Base-by-base conservation (phyloP, 1,284 basidiomycete species). In the Ceratobasidium sp. region DNA sequence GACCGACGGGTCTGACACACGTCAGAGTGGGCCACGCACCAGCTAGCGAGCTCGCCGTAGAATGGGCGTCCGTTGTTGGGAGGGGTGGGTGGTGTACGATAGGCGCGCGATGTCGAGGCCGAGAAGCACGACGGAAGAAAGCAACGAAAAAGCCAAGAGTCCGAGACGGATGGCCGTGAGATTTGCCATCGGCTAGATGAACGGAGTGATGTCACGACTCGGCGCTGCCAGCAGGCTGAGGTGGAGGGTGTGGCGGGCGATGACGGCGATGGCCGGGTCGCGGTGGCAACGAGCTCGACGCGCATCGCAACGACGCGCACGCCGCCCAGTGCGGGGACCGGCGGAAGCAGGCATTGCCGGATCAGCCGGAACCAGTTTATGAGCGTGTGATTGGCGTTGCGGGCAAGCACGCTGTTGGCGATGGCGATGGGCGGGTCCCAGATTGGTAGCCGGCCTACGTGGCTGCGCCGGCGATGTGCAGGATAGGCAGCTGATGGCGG, bases 361-460 rank as follows among this genome's bases (percentile, higher is more conserved):
- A 59, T 59, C 56, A 59, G 59, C 7, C 59, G 59, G 59, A 61
- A 61, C 37, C 22, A 61, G 43, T 61, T 41, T 24, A 43, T 43
- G 37, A 34, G 59, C 59, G 51, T 53, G 59, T 41, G 59, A 61
- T 61, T n/a, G 39, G 59, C 59, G 59, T 61, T 41, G 59, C 34
- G 59, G 34, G 51, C 51, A 53, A 53, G 51, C 8, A 24, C 6
- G 14, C 14, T n/a, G 56, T 39, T 59, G 56, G 37, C 59, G 59
- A 61, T 61, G 59, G 59, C 59, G 59, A 61, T 61, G 59, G 37
- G 59, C 34, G 34, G 59, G 43, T 22, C 51, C 51, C 51, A 41
- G 59, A 61, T 39, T 61, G 59, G 59, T 41, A 22, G 59, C 59
- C 59, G 59, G 59, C 24, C 59, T 29, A 61, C 59, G 59, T 61